Conservation (phyloP, 1,284 basidiomycete genomes). For the Athelia sp. region DNA sequence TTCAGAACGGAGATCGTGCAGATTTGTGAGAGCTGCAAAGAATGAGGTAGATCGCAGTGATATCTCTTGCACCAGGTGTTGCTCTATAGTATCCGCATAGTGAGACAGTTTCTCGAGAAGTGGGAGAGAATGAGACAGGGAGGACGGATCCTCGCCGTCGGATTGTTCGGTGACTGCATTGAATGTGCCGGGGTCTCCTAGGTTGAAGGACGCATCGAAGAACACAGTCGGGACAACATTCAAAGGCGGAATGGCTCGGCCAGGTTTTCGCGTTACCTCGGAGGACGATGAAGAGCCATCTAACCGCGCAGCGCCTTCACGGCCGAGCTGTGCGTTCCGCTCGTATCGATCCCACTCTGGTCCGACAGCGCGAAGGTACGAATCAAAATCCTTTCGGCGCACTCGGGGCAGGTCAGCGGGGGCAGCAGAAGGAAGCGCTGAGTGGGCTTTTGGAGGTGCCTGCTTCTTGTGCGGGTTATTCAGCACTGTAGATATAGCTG, state of each 20-base stretch:
- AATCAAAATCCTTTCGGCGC: constrained; percentile 79
- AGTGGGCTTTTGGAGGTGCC: constrained; percentile 82
- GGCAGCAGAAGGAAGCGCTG: constrained; percentile 66
- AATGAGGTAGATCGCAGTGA: constrained; percentile 88
- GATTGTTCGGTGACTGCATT: constrained; percentile 71
- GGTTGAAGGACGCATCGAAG: constrained; percentile 76
- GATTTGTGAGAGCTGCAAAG: constrained; percentile 92
- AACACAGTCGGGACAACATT: constrained; percentile 79
- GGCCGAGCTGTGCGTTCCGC: constrained; percentile 41
- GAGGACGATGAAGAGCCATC: neutral
- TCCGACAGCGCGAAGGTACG: constrained; percentile 69
- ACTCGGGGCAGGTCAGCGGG: constrained; percentile 75
- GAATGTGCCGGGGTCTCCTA: constrained; percentile 85
- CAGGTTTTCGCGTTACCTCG: constrained; percentile 16
- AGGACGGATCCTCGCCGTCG: constrained; percentile 44
- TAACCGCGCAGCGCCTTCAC: constrained; percentile 33
- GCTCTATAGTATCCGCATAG: constrained; percentile 91
- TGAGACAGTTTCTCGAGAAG: constrained; percentile 91
- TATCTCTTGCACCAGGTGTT: constrained; percentile 93
- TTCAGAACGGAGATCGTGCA: constrained; percentile 89
- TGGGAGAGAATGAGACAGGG: constrained; percentile 63
- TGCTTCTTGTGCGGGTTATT: constrained; percentile 83
- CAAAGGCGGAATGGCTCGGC: constrained; percentile 59
- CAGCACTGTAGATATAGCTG: constrained; percentile 72
- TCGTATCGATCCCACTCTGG: constrained; percentile 77